Percentiles rank a stretch among this genome's conserved stretches.
phyloP scores from a whole-genome alignment of 2,329 filamentous ascomycete genomes.

The Aspergillus quadrilineatus region DNA sequence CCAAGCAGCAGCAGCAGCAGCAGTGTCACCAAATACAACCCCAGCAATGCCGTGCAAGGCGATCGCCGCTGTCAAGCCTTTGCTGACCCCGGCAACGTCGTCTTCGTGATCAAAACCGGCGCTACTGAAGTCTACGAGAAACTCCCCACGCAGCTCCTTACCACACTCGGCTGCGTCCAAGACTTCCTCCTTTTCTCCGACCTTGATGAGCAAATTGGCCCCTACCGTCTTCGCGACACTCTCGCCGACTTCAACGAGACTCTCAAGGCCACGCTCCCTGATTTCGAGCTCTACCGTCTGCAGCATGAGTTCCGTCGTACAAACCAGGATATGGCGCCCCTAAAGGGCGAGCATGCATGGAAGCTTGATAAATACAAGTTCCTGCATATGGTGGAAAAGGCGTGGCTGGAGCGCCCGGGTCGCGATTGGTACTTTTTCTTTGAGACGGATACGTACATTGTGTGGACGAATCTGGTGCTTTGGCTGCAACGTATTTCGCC shows the following conservation, averaged over 20 bases:
- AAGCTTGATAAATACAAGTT: slow-evolving; percentile 63
- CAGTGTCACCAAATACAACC: background rate
- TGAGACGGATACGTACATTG: slow-evolving; percentile 59
- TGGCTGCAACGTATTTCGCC: slow-evolving; percentile 49
- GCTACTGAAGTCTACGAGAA: slow-evolving; percentile 55
- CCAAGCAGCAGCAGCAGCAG: background rate
- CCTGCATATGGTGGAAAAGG: slow-evolving; percentile 58
- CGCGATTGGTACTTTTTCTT: slow-evolving; percentile 62
- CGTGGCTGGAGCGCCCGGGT: slow-evolving; percentile 51
- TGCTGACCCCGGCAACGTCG: slow-evolving; percentile 48
- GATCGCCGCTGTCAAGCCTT: slow-evolving; percentile 41
- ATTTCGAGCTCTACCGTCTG: slow-evolving; percentile 51
- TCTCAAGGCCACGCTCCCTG: slow-evolving; percentile 44
- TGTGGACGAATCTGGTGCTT: slow-evolving; percentile 53
- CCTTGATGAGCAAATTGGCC: slow-evolving; percentile 32
- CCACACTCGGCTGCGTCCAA: slow-evolving; percentile 50
- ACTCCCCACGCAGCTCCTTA: slow-evolving; percentile 57
- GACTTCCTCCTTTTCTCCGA: slow-evolving; percentile 52
- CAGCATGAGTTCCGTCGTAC: slow-evolving; percentile 47
- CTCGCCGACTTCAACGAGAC: slow-evolving; percentile 40
- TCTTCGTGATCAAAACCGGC: slow-evolving; percentile 59
- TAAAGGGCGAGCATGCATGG: slow-evolving; percentile 46
- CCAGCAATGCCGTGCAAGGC: slow-evolving; percentile 2
- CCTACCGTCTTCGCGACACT: slow-evolving; percentile 33
- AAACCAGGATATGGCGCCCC: slow-evolving; percentile 39